Evolutionary conservation across 139 green algal genomes (phyloP).

Genomic region (Raphidocelis subcapitata): DNA sequence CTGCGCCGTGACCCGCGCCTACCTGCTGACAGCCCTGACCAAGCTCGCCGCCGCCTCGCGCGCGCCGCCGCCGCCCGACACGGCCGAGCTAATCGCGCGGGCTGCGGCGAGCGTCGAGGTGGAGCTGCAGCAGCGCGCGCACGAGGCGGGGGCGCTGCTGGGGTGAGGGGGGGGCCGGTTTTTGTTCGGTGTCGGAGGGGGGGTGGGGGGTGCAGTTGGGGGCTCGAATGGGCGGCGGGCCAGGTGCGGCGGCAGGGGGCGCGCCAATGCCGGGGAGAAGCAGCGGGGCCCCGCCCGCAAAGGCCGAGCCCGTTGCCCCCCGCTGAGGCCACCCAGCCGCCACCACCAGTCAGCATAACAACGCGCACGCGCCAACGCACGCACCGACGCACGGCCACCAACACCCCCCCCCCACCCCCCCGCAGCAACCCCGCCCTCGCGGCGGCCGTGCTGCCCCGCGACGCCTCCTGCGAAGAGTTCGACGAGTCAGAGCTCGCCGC

Average conservation of each 20-base stretch:
- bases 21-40: slow-evolving; percentile 65
- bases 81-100: slow-evolving; percentile 43
- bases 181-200: too few species aligned
- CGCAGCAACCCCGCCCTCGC: slow-evolving; percentile 5
- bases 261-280: too few species aligned
- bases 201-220: too few species aligned
- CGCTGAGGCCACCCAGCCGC: too few species aligned
- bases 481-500: slow-evolving; percentile 48
- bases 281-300: too few species aligned
- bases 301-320: too few species aligned
- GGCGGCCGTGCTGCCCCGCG: slow-evolving; percentile 58
- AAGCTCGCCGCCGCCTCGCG: slow-evolving; percentile 57
- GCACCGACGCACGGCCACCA: too few species aligned
- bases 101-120: slow-evolving; percentile 39
- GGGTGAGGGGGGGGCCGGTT: slow-evolving; percentile 7
- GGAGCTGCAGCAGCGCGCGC: slow-evolving; percentile 88
- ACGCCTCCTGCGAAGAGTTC: slow-evolving; percentile 74
- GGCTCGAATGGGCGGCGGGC: too few species aligned
- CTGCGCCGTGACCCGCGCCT: slow-evolving; percentile 26
- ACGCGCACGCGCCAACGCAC: too few species aligned
- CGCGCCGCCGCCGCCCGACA: slow-evolving; percentile 25
- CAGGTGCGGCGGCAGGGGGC: too few species aligned
- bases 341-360: too few species aligned
- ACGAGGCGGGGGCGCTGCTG: slow-evolving; percentile 80
- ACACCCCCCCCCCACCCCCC: too few species aligned